Base-by-base conservation (phyloP, 2,329 filamentous ascomycete genomes). In the Phyllosticta capitalensis region DNA sequence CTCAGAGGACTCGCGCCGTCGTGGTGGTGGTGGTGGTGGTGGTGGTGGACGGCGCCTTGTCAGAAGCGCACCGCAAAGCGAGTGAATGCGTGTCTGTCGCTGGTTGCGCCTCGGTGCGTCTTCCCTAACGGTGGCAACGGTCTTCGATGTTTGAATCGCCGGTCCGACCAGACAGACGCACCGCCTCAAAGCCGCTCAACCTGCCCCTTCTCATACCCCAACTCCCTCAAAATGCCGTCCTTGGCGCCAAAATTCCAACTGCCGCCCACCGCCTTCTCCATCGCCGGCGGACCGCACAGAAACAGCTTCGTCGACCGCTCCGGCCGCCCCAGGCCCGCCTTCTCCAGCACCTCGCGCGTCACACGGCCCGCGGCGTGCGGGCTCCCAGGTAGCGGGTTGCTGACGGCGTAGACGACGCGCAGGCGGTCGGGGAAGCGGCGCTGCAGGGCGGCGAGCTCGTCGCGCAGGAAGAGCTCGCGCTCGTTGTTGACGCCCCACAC, bases 401-500 rank as follows among this genome's bases (percentile, higher is more conserved):
- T 82, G 5, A 88, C 79, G 0, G 81, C 80, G 63, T 86, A 88
- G 0, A 80, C 71, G 1, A 80, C 79, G 51, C 75, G 75, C 65
- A 90, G 82, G 0, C 83, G 78, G 3, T 72, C 80, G 0, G 84
- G 81, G 63, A 78, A 79, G 53, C 73, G 68, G 51, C 67, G 65
- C 66, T 81, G 78, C 22, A 82, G 76, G 2, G 69, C 70, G 21
- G 81, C 78, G 10, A 87, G 78, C 68, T 87, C 82, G 1, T 79
- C 70, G 56, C 73, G 74, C 12, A 88, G 69, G 1, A 87, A 70
- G 1, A 88, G 74, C 66, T 90, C 87, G n/a, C 45, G 77, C 72
- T 87, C 83, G 0, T 78, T 80, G 63, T 88, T 87, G 61, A 83
- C 84, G 33, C 85, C 86, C 66, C 84, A 87, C 0, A 90, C 74